Base-by-base conservation (phyloP, 2,329 filamentous ascomycete species). In the Chaetomium sp. region DNA sequence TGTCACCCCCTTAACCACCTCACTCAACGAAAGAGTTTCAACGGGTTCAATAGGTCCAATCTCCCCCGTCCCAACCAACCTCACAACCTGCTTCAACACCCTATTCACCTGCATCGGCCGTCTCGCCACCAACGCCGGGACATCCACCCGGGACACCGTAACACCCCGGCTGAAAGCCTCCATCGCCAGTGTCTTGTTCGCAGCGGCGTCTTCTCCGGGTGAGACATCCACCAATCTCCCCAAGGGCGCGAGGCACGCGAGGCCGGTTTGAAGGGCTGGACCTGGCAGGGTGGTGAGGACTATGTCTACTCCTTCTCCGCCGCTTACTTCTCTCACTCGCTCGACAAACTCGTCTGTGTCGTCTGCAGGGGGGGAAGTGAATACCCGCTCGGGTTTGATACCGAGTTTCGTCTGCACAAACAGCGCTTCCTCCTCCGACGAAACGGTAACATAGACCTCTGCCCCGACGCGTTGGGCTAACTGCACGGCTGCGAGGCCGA, bases 151-250 rank as follows among this genome's bases (percentile, higher is more conserved):
- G 11, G 61, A 58, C 34, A 71, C 74, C 1, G 65, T 66, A 0
- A 70, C 65, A 4, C 70, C 71, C 1, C 57, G 59, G 3, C 70
- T 64, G 41, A 82, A 81, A 0, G 69, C 66, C 0, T 69, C 59
- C 75, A 81, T 76, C 1, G 72, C 70, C 4, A 81, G 67, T 5
- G 67, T 62, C 1, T 68, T 71, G 27, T 72, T 69, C 0, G 70
- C 69, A 1, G 70, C 60, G 74, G 58, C 37, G 49, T 62, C 60
- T 2, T 61, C 57, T 6, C 60, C 60, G 7, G 59, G 38, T 51
- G 19, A 27, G 19, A 27, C 19, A 27, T 62, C 60, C 4, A 62
- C 48, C 14, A 62, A 42, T 2, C 43, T 49, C 6, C 60, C 60
- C 35, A 56, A 56, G 2, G 49, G 44, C 4, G 56, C 60, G 6